Evolutionary conservation across 495 filamentous ascomycete species (phyloP).

Genomic region (Penicillium manginii): DNA sequence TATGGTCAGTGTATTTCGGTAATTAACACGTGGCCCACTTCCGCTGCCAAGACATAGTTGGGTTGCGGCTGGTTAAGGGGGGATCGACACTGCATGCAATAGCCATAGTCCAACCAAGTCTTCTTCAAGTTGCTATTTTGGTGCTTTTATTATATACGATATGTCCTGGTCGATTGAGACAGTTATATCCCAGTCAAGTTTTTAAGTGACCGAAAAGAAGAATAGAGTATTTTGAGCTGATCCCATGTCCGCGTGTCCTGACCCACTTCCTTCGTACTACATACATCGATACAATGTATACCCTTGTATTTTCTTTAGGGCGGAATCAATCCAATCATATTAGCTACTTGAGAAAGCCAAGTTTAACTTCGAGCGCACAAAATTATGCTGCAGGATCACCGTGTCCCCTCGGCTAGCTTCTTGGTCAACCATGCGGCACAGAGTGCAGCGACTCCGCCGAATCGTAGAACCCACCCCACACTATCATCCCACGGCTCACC

Average conservation of each 20-base stretch:
- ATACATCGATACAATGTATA: slow-evolving; percentile 17
- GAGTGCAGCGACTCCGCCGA: slow-evolving; percentile 77
- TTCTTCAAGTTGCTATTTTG: too few species aligned
- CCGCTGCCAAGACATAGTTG: slow-evolving; percentile 18
- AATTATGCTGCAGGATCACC: slow-evolving; percentile 6
- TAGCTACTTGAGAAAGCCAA: neutral
- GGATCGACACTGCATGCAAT: slow-evolving; percentile 2
- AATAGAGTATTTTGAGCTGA: neutral
- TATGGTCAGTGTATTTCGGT: slow-evolving; percentile 1
- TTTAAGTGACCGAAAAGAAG: too few species aligned
- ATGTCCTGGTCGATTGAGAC: neutral
- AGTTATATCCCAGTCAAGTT: neutral
- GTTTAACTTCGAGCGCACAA: neutral
- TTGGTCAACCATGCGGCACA: slow-evolving; percentile 71
- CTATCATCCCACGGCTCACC: slow-evolving; percentile 82
- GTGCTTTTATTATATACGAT: too few species aligned
- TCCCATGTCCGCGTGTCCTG: neutral
- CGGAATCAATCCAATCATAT: neutral
- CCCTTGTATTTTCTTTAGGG: neutral
- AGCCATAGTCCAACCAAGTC: neutral
- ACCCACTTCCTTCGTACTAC: slow-evolving; percentile 18
- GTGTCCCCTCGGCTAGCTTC: slow-evolving; percentile 43
- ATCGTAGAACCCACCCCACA: slow-evolving; percentile 80
- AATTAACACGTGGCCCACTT: slow-evolving; percentile 24
- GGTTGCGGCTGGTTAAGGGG: slow-evolving; percentile 6